These are phyloP conservation scores for Colletotrichum endophyticum DNA, from an alignment of 2,329 filamentous ascomycete species.

Conservation along the genomic window DNA sequence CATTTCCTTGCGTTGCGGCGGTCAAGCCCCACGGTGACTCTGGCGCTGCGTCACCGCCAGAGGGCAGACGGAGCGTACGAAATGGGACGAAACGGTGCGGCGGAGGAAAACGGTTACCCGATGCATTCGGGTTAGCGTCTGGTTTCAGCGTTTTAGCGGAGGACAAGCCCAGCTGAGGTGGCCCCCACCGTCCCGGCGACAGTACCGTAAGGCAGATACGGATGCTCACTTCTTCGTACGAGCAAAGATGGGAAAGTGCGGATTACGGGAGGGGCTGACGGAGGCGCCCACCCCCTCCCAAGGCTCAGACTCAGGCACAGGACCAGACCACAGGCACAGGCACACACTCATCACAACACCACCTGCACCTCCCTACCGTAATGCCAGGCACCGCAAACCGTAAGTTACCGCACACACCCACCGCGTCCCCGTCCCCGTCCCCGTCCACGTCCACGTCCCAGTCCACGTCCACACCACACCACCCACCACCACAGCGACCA, in stretches of 20 bases:
- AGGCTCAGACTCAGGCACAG: background rate
- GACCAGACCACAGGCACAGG: background rate
- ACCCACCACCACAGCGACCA: background rate
- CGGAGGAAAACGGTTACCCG: no score
- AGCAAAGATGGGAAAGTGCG: background rate
- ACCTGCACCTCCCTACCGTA: background rate
- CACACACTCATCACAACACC: background rate
- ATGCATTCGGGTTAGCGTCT: background rate
- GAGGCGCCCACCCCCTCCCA: background rate
- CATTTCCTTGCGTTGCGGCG: conserved; percentile 22
- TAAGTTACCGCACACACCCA: background rate
- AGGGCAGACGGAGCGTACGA: background rate
- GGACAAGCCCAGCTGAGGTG: background rate
- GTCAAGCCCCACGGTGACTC: conserved; percentile 21
- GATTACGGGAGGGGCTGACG: background rate
- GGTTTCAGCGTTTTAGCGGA: background rate
- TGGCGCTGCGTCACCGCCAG: conserved; percentile 22
- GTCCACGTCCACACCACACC: background rate
- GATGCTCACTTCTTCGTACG: background rate
- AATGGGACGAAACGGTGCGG: background rate
- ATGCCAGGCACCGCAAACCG: background rate
- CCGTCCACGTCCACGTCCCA: no score
- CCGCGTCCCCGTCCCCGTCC: background rate
- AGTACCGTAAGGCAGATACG: no score
- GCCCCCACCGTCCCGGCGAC: background rate